phyloP scores from a whole-genome alignment of 176 grass and related monocot species.

The Zea luxurians region DNA sequence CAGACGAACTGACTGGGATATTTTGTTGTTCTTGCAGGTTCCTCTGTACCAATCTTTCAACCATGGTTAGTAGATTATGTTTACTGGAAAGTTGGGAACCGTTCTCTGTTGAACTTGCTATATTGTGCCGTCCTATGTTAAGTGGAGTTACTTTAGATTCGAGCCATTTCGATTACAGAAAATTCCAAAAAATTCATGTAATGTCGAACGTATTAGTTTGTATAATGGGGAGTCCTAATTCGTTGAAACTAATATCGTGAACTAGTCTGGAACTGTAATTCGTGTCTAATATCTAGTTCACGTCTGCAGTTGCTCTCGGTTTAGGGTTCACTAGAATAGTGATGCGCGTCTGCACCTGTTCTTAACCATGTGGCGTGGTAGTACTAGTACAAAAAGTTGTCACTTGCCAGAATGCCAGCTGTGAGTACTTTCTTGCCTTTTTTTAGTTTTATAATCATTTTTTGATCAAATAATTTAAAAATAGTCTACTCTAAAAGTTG shows the following conservation, averaged over 20 bases:
- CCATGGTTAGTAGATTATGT: conserved; percentile 48
- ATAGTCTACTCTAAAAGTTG: no score
- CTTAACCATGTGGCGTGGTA: no score
- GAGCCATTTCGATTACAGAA: not conserved
- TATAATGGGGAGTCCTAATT: conserved; percentile 40
- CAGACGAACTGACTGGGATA: not conserved
- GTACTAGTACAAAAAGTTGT: no score
- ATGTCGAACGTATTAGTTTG: not conserved
- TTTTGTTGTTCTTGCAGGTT: conserved; percentile 53
- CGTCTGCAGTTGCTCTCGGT: not conserved
- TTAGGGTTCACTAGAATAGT: not conserved
- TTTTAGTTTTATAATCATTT: no score
- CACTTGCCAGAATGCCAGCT: no score
- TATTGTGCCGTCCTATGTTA: conserved; percentile 41
- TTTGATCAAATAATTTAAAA: no score
- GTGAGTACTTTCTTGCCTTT: no score
- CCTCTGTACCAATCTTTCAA: conserved; percentile 92
- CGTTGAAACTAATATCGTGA: conserved; percentile 38
- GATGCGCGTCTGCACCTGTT: no score
- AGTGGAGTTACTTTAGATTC: conserved; percentile 35
- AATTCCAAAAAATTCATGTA: not conserved
- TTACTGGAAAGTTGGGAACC: conserved; percentile 25
- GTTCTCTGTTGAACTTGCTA: conserved; percentile 35
- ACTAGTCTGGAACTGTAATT: conserved; percentile 29
- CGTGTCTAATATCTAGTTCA: not conserved